Base-by-base conservation (phyloP, 2,329 filamentous ascomycete genomes). In the Huntiella decipiens region DNA sequence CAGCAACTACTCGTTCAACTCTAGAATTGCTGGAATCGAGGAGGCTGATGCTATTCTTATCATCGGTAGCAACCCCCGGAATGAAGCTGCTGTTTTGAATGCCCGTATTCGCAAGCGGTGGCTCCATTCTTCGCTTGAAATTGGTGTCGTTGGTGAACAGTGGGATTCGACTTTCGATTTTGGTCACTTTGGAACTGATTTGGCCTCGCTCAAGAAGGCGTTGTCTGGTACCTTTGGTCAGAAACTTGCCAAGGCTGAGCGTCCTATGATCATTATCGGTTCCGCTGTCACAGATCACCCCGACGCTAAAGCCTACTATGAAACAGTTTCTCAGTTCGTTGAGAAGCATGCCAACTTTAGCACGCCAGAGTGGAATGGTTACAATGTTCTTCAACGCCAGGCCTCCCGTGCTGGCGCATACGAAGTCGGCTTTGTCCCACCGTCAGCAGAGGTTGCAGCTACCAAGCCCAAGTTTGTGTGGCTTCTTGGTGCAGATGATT, bases 31-130 rank as follows among this genome's bases (percentile, higher is more conserved):
- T 61, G 91, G 86, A 57, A 82, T 96, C 34, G 91, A 98, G 64
- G 83, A 94, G 58, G 85, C 88, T 13, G 91, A 96, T 64, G 77
- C 73, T 55, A 84, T 98, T 50, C 78, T 98, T 45, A 77, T 98
- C 49, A 75, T 98, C 52, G 91, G 88, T 54, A 95, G 84, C 60
- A 98, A 98, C 68, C 82, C 91, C 36, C 78, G 91, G 54, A 85
- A 93, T 59, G 91, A 98, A 66, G 91, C 91, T 51, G 85, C 91
- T 47, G 85, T 91, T 41, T 73, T 98, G 38, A 98, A 98, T 58
- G 87, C 88, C 52, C 83, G 91, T 54, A 98, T 98, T 59, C 77
- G 91, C 57, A 98, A 98, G 71, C 87, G 95, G 63, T 98, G 88
- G 82, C 70, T 98, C 54, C 80, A 87, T 54, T 95, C 91, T 33